phyloP scores from a whole-genome alignment of 495 filamentous ascomycete species.

The Aspergillus campestris region DNA sequence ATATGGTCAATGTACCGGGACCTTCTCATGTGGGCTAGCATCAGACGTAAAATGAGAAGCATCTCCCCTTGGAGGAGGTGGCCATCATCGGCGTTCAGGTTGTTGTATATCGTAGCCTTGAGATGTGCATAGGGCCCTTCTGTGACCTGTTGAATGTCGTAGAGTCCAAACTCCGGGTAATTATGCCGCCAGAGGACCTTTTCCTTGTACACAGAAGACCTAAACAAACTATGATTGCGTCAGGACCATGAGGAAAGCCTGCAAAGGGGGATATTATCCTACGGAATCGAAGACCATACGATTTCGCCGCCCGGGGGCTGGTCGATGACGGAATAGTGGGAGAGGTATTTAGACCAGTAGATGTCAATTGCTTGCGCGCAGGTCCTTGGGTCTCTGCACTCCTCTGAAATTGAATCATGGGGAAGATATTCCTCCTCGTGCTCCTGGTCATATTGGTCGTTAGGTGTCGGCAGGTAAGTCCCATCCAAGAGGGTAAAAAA shows the following conservation, averaged over 20 bases:
- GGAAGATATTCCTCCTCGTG: neutral
- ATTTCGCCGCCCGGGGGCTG: neutral
- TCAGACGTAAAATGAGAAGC: neutral
- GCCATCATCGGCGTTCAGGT: slow-evolving; percentile 2
- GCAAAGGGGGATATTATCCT: neutral
- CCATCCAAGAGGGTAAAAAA: neutral
- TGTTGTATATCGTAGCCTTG: slow-evolving; percentile 3
- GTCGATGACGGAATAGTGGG: neutral
- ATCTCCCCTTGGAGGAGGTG: slow-evolving; percentile 5
- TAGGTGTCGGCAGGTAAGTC: neutral
- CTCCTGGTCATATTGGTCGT: neutral
- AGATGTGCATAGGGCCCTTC: slow-evolving; percentile 1
- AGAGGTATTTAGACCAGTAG: neutral
- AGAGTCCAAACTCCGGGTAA: neutral
- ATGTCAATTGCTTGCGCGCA: neutral
- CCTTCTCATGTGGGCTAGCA: slow-evolving; percentile 1
- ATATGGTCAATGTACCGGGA: slow-evolving; percentile 1
- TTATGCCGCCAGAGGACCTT: neutral
- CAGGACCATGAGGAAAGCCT: neutral
- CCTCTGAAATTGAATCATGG: neutral
- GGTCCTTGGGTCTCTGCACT: neutral
- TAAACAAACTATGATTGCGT: neutral
- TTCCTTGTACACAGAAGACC: neutral
- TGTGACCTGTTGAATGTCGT: neutral
- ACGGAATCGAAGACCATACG: neutral